Base-by-base conservation (phyloP, 768 basidiomycete species). In the Clitopilus passeckerianus region DNA sequence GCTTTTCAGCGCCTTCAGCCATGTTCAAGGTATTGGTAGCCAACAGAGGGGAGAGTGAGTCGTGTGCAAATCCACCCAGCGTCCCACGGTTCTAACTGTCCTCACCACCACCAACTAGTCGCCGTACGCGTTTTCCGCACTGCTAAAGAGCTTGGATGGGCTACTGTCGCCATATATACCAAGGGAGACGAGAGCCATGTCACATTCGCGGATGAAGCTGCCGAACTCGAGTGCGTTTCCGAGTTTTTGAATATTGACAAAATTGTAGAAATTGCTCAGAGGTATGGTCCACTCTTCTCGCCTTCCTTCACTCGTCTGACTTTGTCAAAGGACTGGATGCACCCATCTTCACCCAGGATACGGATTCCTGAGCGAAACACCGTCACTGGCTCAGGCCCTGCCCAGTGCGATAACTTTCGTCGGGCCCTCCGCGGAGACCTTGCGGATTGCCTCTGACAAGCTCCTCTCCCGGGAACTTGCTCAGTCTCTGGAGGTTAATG, bases 101-200 rank as follows among this genome's bases (percentile, higher is more conserved):
- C 61, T 54, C 46, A 63, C 61, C 34, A 59, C 58, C 46, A 56
- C 44, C 24, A 34, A 23, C 34, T 52, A 86, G 95, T 95, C 71
- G 93, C 93, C n/a, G 85, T 95, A 63, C 87, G 93, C 66, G 86
- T 95, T 44, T 87, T 95, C 76, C 85, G 91, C 63, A 88, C 91
- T 1, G 90, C 93, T 16, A 86, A 44, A 34, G 65, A 64, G 34
- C 46, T 65, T 23, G 63, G 53, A 34, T 41, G 22, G 18, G 44
- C 33, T 41, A 22, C 35, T 34, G 34, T 60, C 59, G 61, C n/a
- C 59, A 56, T 55, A 68, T 95, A 90, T 77, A 93, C 87, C 1
- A 87, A 91, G 64, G 85, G 87, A 57, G 91, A 93, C 69, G 88
- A 89, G 65, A 90, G 94, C 72, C 78, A 87, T 65, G 86, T 90